phyloP scores from a whole-genome alignment of 2,329 filamentous ascomycete genomes.

The Cladosporium sp. region DNA sequence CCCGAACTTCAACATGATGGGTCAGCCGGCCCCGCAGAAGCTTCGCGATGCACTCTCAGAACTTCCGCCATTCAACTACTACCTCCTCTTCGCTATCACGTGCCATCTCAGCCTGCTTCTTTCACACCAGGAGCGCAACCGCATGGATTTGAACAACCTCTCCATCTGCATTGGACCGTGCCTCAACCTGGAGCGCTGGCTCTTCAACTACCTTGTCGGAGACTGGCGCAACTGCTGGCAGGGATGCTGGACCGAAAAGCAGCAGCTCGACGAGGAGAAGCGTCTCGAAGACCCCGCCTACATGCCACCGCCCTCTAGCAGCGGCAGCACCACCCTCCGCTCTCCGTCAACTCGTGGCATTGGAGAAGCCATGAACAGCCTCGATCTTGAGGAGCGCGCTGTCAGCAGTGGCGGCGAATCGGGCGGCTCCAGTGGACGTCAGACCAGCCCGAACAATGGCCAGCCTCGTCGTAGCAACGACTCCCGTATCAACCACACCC shows the following conservation, averaged over 20 bases:
- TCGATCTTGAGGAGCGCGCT: conserved; percentile 20
- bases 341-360: conserved; percentile 21
- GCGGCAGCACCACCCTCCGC: not conserved
- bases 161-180: conserved; percentile 97
- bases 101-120: conserved; percentile 90
- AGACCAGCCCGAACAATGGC: not conserved
- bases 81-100: conserved; percentile 93
- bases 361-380: conserved; percentile 22
- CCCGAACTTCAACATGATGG: conserved; percentile 60
- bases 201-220: conserved; percentile 91
- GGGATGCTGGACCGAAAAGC: conserved; percentile 86
- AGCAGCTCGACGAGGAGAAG: conserved; percentile 64
- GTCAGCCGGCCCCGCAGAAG: conserved; percentile 66
- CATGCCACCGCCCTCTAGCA: conserved; percentile 9
- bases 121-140: conserved; percentile 91
- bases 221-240: conserved; percentile 98
- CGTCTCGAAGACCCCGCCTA: conserved; percentile 2
- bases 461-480: not conserved
- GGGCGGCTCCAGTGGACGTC: conserved; percentile 3
- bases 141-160: conserved; percentile 94
- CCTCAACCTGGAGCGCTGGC: conserved; percentile 93
- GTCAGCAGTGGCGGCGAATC: conserved; percentile 18
- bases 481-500: not conserved
- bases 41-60: conserved; percentile 89
- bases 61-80: conserved; percentile 96